Evolutionary conservation across 768 basidiomycete genomes (phyloP).

Genomic region (Boletus sensibilis): DNA sequence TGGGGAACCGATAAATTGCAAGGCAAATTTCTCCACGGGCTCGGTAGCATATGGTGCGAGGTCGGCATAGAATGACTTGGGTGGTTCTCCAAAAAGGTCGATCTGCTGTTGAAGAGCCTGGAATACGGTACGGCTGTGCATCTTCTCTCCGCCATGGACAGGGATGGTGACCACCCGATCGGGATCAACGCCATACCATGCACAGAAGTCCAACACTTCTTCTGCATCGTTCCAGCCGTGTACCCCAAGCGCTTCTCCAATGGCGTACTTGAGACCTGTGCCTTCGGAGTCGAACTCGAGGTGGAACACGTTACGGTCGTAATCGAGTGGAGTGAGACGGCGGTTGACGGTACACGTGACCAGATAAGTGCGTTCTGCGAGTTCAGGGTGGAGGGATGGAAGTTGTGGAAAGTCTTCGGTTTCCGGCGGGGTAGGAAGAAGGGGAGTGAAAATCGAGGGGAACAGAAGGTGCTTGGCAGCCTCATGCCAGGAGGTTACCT

Average conservation of each 20-base stretch:
- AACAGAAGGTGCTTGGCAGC: slow-evolving; percentile 89
- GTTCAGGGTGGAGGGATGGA: slow-evolving; percentile 79
- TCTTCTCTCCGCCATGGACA: slow-evolving; percentile 56
- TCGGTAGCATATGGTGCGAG: slow-evolving; percentile 73
- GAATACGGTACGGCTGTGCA: slow-evolving; percentile 93
- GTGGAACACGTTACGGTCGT: slow-evolving; percentile 99
- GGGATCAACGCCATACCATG: slow-evolving; percentile 88
- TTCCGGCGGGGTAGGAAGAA: slow-evolving; percentile 32
- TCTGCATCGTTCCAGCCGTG: slow-evolving; percentile 96
- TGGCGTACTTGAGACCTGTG: slow-evolving; percentile 91
- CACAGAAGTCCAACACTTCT: slow-evolving; percentile 87
- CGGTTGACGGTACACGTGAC: slow-evolving; percentile 93
- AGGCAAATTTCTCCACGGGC: slow-evolving; percentile 69
- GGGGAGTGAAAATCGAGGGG: slow-evolving; percentile 71
- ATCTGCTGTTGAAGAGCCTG: slow-evolving; percentile 96
- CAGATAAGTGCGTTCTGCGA: slow-evolving; percentile 87
- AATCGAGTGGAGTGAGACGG: slow-evolving; percentile 90
- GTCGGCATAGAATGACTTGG: slow-evolving; percentile 92
- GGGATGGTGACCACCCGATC: slow-evolving; percentile 80
- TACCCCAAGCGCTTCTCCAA: slow-evolving; percentile 95
- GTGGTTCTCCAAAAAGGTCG: slow-evolving; percentile 93
- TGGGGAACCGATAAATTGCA: slow-evolving; percentile 90
- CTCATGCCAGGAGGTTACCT: slow-evolving; percentile 73
- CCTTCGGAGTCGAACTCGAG: slow-evolving; percentile 91
- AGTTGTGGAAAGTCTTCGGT: slow-evolving; percentile 52